phyloP scores from a whole-genome alignment of 2,329 filamentous ascomycete species.

The Penicillium sp. region DNA sequence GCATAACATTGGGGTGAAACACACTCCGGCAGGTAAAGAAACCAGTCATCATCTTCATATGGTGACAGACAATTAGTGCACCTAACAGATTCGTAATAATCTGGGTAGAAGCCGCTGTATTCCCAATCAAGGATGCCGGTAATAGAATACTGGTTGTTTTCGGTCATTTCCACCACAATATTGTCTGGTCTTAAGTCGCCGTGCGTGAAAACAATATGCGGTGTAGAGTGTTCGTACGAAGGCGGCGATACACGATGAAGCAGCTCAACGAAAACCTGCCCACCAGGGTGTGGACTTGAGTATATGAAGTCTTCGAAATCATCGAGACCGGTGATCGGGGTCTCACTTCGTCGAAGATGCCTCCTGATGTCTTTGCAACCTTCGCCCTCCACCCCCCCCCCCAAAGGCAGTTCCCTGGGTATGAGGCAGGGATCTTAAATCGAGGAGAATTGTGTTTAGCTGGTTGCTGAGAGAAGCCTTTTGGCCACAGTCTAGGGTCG shows the following conservation, averaged over 20 bases:
- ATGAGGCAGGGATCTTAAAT: constrained; percentile 20
- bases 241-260: constrained; percentile 14
- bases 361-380: constrained; percentile 27
- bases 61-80: constrained; percentile 6
- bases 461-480: constrained; percentile 15
- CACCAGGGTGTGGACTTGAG: constrained; percentile 13
- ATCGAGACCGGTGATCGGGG: constrained; percentile 14
- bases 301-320: constrained; percentile 25
- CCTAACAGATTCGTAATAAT: constrained; percentile 5
- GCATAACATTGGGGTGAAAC: constrained; percentile 5
- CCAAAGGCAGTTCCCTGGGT: constrained; percentile 16
- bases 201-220: constrained; percentile 24
- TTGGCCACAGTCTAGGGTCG: background rate
- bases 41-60: constrained; percentile 7
- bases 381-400: constrained; percentile 23
- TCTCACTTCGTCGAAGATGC: constrained; percentile 19
- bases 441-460: constrained; percentile 16
- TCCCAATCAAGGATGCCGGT: constrained; percentile 23
- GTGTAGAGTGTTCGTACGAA: background rate
- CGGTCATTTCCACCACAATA: constrained; percentile 20
- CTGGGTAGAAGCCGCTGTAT: constrained; percentile 11
- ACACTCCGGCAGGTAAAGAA: constrained; percentile 7
- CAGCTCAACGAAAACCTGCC: constrained; percentile 16
- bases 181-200: constrained; percentile 28
- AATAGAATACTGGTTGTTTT: constrained; percentile 17